Percentiles rank a stretch among this genome's conserved stretches.
Evolutionary conservation across 106 monocot genomes (phyloP).

Genomic region (Acorus gramineus): DNA sequence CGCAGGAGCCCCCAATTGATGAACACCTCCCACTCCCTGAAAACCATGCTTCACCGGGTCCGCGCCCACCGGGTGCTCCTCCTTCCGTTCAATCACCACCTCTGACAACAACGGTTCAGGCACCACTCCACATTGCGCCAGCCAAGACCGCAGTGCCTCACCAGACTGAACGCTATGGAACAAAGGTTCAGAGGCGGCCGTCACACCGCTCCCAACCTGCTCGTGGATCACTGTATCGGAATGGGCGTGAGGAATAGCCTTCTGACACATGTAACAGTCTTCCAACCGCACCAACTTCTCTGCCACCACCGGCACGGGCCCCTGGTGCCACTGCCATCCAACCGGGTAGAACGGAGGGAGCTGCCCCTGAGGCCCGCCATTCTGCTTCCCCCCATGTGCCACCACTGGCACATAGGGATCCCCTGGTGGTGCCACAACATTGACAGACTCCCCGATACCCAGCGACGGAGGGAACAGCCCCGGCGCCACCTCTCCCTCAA

Average conservation of each 20-base stretch:
- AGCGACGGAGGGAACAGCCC: background rate
- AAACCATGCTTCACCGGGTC: too few relatives aligned
- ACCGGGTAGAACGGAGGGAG: too few relatives aligned
- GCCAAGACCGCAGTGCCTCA: background rate
- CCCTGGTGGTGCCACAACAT: too few relatives aligned
- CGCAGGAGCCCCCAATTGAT: slow-evolving; percentile 11
- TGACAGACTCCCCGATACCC: too few relatives aligned
- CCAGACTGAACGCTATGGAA: slow-evolving; percentile 10
- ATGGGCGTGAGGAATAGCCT: slow-evolving; percentile 39
- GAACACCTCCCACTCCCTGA: too few relatives aligned
- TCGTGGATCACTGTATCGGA: slow-evolving; percentile 36
- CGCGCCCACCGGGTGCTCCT: slow-evolving; percentile 1
- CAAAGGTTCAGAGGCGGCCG: background rate
- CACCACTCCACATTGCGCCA: background rate
- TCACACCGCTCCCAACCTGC: background rate
- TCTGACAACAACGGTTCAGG: background rate
- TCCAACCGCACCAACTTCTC: slow-evolving; percentile 19
- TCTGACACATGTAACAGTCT: slow-evolving; percentile 44
- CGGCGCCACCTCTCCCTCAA: background rate
- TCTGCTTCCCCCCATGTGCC: too few relatives aligned
- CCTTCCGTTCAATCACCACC: slow-evolving; percentile 9
- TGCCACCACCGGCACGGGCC: too few relatives aligned
- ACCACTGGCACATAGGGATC: too few relatives aligned
- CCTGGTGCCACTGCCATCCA: too few relatives aligned
- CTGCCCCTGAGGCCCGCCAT: too few relatives aligned